These are phyloP conservation scores for Astragalus membranaceus DNA, from an alignment of 306 rosid species.

Conservation along the genomic window DNA sequence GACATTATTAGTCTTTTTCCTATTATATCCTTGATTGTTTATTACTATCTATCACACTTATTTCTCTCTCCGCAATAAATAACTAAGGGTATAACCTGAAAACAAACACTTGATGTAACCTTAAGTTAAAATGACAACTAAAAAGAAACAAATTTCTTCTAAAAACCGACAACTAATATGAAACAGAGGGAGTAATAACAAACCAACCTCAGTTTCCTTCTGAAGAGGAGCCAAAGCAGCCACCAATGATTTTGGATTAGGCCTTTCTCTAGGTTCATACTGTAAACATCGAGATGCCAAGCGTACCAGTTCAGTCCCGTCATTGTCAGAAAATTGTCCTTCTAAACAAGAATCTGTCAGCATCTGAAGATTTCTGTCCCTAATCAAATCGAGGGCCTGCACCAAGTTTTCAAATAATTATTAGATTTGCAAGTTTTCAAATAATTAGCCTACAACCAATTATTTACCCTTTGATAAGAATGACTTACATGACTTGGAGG, in stretches of 20 bases:
- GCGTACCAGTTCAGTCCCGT: conserved; percentile 68
- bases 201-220: conserved; percentile 72
- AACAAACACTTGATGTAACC: too few species aligned
- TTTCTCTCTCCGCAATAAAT: too few species aligned
- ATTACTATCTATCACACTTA: too few species aligned
- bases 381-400: conserved; percentile 79
- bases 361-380: conserved; percentile 80
- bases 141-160: too few species aligned
- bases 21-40: too few species aligned
- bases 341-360: conserved; percentile 81
- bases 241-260: conserved; percentile 64
- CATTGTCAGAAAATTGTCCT: conserved; percentile 68
- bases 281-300: conserved; percentile 69
- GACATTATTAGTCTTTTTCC: too few species aligned
- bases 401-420: conserved; percentile 1
- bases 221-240: conserved; percentile 68
- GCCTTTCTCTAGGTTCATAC: conserved; percentile 79
- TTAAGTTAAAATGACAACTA: too few species aligned
- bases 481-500: conserved; percentile 80
- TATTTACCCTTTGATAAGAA: neutral
- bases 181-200: too few species aligned
- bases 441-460: neutral
- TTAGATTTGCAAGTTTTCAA: neutral
- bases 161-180: too few species aligned
- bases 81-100: too few species aligned